Percentiles rank a stretch among this genome's conserved stretches.
Evolutionary conservation across 371 early-diverging fungal genomes (phyloP).

Genomic region (Mucor indicus): DNA sequence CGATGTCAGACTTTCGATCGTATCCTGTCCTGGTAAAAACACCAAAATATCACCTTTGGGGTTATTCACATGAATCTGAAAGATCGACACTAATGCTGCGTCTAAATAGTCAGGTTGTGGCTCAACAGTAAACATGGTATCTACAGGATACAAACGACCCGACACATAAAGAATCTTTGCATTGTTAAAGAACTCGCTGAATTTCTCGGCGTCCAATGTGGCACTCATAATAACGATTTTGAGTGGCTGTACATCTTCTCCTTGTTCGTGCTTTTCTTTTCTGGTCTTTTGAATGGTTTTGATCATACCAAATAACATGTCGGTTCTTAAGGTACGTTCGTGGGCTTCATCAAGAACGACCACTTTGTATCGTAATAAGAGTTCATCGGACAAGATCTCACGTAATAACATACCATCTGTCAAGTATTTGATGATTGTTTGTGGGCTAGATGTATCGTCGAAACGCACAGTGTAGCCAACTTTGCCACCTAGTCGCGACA

Average conservation of each 20-base stretch:
- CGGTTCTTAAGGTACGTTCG: slow-evolving; percentile 96
- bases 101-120: slow-evolving; percentile 91
- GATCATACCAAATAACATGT: slow-evolving; percentile 94
- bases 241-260: slow-evolving; percentile 57
- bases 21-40: slow-evolving; percentile 90
- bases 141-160: slow-evolving; percentile 90
- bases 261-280: slow-evolving; percentile 33
- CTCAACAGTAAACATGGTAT: slow-evolving; percentile 70
- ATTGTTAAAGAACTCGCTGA: slow-evolving; percentile 87
- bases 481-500: slow-evolving; percentile 70
- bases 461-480: slow-evolving; percentile 96
- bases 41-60: slow-evolving; percentile 88
- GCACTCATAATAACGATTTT: slow-evolving; percentile 98
- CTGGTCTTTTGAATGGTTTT: slow-evolving; percentile 79
- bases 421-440: slow-evolving; percentile 91
- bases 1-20: slow-evolving; percentile 86
- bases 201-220: slow-evolving; percentile 91
- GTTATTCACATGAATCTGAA: slow-evolving; percentile 89
- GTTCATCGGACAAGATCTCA: slow-evolving; percentile 85
- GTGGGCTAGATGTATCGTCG: slow-evolving; percentile 82
- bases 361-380: slow-evolving; percentile 77
- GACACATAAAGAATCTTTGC: slow-evolving; percentile 79
- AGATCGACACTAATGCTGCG: slow-evolving; percentile 78
- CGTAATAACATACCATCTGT: slow-evolving; percentile 98
- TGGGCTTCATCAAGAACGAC: slow-evolving; percentile 99